Conservation (phyloP, 2,329 filamentous ascomycete species). For the Hortaea werneckii region DNA sequence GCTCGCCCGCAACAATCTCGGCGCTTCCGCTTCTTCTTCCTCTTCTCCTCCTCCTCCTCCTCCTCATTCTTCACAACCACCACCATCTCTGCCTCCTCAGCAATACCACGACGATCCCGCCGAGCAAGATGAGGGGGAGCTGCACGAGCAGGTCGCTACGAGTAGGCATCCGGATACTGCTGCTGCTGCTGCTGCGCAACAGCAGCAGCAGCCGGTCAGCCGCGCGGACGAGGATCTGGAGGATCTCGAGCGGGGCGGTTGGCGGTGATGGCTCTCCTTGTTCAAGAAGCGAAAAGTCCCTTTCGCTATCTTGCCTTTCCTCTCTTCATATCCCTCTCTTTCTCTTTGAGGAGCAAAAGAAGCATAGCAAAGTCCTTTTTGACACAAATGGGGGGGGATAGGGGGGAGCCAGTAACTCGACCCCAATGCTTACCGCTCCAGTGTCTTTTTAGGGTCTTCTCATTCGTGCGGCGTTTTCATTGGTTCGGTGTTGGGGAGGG, state of each 20-base stretch:
- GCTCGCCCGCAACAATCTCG: constrained; percentile 11
- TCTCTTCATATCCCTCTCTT: no score
- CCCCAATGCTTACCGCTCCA: no score
- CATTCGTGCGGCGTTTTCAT: no score
- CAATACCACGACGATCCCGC: constrained; percentile 6
- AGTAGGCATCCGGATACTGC: constrained; percentile 23
- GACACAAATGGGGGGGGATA: no score
- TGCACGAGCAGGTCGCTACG: constrained; percentile 24
- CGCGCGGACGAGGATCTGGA: constrained; percentile 25
- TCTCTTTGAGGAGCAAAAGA: no score
- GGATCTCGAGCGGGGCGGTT: constrained; percentile 25
- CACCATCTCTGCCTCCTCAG: constrained; percentile 9
- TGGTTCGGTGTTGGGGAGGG: no score
- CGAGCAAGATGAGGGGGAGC: constrained; percentile 16
- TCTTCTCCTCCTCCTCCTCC: constrained; percentile 4
- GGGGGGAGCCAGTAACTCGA: no score
- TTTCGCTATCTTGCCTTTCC: no score
- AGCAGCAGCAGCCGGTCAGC: constrained; percentile 19
- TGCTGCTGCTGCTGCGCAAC: no score
- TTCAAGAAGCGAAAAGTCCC: no score
- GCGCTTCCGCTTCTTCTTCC: constrained; percentile 1
- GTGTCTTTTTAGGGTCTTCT: no score
- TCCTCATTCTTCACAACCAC: neutral
- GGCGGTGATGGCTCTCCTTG: neutral
- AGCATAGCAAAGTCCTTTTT: no score